Evolutionary conservation across 225 moss, liverwort and hornwort species (phyloP), one percentile per base, ranked within the genome.

Genomic region (Polytrichum formosum): DNA sequence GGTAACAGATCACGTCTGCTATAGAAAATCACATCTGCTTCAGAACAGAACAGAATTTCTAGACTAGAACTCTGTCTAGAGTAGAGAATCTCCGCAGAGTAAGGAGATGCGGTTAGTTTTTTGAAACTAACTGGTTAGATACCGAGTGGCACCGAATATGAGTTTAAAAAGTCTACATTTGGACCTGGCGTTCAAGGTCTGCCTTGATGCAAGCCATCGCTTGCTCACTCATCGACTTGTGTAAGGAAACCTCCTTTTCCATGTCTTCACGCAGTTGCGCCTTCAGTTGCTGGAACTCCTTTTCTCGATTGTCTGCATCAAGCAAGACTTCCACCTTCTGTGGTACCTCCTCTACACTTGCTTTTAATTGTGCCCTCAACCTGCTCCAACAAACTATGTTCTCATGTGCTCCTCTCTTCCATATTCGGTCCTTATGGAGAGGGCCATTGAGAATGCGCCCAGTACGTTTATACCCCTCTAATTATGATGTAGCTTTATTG

Each of bases 191-290:
- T 80, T 92, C 92, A 74, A 97, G 71, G 79, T 97, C 92, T 68
- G 97, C 94, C 79, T 94, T 93, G 79, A 97, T 97, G 85, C 97
- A 97, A 20, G 94, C 92, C 85, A 94, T 90, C 18, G 97, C 97
- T 82, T 97, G 94, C 72, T 97, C 94, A 76, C 97, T 97, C 76
- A 92, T 79, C 25, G 88, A 92, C 78, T 94, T 93, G 82, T 94
- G 92, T 71, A 91, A 86, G 26, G 85, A 90, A 22, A 92, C 92
- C 79, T 97, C 89, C 72, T 91, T 85, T 64, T 94, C 93, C 93
- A 97, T 97, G 67, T 92, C 93, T 69, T 92, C 90, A 62, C 89
- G 92, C 86, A 97, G 91, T 68, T 91, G 89, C 61, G 88, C 94
- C 83, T 85, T 92, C 70, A 86, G 76, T 65, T 92, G 79, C 78